Evolutionary conservation across 2,329 filamentous ascomycete species (phyloP).

Genomic region (Elsinoe fawcettii): DNA sequence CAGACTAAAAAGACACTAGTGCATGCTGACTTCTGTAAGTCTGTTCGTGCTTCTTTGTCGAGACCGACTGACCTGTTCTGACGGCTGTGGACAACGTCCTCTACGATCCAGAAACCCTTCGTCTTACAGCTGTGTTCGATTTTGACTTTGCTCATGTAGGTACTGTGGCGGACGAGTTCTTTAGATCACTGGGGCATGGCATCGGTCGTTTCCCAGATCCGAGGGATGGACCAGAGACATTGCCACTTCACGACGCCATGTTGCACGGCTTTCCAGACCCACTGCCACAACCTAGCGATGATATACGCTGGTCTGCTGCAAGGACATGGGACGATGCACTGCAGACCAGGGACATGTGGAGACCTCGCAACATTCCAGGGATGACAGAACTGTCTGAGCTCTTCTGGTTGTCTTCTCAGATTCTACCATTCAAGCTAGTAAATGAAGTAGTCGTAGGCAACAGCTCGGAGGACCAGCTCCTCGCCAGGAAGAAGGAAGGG

Average conservation of each 20-base stretch:
- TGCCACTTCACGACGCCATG: neutral
- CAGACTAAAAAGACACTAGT: neutral
- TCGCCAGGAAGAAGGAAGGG: neutral
- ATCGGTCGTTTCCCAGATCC: conserved; percentile 4
- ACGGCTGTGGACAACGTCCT: conserved; percentile 14
- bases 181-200: conserved; percentile 10
- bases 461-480: no score
- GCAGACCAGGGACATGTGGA: neutral
- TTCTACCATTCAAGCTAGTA: conserved; percentile 8
- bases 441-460: no score
- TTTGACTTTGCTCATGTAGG: conserved; percentile 16
- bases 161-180: conserved; percentile 8
- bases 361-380: neutral
- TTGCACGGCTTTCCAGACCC: conserved; percentile 10
- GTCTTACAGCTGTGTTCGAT: conserved; percentile 12
- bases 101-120: neutral
- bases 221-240: neutral
- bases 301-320: conserved; percentile 5
- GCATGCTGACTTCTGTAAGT: conserved; percentile 17
- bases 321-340: conserved; percentile 11
- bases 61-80: neutral
- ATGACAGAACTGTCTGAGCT: conserved; percentile 5
- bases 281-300: neutral
- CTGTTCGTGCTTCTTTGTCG: neutral
- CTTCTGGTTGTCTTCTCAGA: conserved; percentile 3